Base-by-base conservation (phyloP, 2,329 filamentous ascomycete genomes). In the Diaporthe velutina region DNA sequence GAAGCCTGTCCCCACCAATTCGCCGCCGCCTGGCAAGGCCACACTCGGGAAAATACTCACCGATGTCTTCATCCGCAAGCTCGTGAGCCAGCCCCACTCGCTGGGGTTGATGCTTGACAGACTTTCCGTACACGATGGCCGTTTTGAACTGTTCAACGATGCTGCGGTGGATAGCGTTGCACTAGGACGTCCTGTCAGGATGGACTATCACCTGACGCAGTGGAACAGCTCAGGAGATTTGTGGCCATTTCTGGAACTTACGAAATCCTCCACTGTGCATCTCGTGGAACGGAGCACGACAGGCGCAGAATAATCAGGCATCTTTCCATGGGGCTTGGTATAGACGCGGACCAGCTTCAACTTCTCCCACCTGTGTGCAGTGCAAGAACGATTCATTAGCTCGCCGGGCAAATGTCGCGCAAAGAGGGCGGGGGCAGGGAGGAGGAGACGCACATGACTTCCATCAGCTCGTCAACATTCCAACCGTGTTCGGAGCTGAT, bases 41-140 rank as follows among this genome's bases (percentile, higher is more conserved):
- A 42, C 30, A 52, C 45, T 40, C 30, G 45, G 60, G 70, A 74
- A 75, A 75, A 66, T 71, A 88, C 93, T 87, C 89, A 96, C 95
- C 95, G 85, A 99, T 98, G 86, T 99, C 97, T 86, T 99, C 97
- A 83, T 99, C 97, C 74, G 92, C 95, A 81, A 99, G 89, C 87
- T 98, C 95, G 83, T 99, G 97, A 71, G 90, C 88, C 78, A 99
- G 89, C 67, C 97, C 97, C 77, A 98, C 97, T 81, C 96, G 92
- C 86, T 99, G 97, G 78, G 97, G 97, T 86, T 98, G 97, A 87
- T 99, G 97, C 89, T 98, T 98, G 79, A 98, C 96, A 73, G 96
- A 98, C 83, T 96, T 97, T 79, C 97, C 97, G 84, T 98, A 99
- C 55, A 99, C 97, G 82, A 99, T 93, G 72, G 97, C 97, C 76